Conservation (phyloP, 2,329 filamentous ascomycete genomes). For the Fusarium austroafricanum region DNA sequence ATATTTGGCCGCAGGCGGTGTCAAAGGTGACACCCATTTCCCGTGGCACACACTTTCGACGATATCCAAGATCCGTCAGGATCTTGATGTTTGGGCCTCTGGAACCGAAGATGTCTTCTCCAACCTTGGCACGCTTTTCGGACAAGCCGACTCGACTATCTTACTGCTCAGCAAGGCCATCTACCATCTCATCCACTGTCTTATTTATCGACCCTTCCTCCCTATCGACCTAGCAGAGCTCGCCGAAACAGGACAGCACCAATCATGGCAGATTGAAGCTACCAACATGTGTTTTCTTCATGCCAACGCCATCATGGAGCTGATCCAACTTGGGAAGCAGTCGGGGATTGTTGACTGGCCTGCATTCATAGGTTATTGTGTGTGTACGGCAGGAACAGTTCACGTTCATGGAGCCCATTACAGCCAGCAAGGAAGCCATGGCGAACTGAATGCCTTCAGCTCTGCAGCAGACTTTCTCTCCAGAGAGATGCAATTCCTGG, state of each 20-base stretch:
- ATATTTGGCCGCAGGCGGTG: slow-evolving; percentile 85
- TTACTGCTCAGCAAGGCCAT: slow-evolving; percentile 86
- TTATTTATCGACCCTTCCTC: slow-evolving; percentile 88
- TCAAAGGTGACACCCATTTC: slow-evolving; percentile 90
- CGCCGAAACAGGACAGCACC: slow-evolving; percentile 82
- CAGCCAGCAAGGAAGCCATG: slow-evolving; percentile 61
- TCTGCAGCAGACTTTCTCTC: slow-evolving; percentile 75
- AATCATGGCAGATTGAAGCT: slow-evolving; percentile 92
- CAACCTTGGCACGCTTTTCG: slow-evolving; percentile 79
- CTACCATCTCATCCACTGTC: slow-evolving; percentile 87
- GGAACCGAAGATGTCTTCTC: slow-evolving; percentile 84
- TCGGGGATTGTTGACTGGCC: slow-evolving; percentile 84
- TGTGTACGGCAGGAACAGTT: slow-evolving; percentile 87
- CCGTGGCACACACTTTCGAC: slow-evolving; percentile 90
- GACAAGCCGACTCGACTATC: slow-evolving; percentile 80
- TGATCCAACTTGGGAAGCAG: slow-evolving; percentile 82
- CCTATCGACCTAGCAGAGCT: slow-evolving; percentile 87
- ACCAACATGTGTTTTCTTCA: slow-evolving; percentile 89
- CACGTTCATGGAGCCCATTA: slow-evolving; percentile 90
- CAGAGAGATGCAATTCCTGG: slow-evolving; percentile 82
- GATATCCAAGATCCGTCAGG: slow-evolving; percentile 85
- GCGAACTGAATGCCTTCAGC: slow-evolving; percentile 72
- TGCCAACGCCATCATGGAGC: slow-evolving; percentile 86
- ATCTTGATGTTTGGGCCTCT: slow-evolving; percentile 86
- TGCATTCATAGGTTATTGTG: slow-evolving; percentile 86